Conservation (phyloP, 768 basidiomycete genomes). For the Mrakia blollopis region DNA sequence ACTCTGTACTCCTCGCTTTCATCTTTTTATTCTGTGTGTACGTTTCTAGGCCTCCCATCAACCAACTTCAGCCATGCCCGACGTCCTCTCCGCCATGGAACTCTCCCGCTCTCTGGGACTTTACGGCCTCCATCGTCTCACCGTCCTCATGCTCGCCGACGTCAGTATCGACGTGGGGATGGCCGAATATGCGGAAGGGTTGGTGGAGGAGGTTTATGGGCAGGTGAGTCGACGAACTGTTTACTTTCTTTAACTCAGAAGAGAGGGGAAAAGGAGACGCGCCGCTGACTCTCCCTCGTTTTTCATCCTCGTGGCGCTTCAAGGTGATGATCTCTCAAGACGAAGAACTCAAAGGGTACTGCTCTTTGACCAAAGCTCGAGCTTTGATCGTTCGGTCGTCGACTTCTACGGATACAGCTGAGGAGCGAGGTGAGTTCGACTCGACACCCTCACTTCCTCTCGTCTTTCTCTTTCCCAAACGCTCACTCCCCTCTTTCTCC, state of each 20-base stretch:
- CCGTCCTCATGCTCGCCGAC: slow-evolving; percentile 69
- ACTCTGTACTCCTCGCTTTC: not conserved
- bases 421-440: not conserved
- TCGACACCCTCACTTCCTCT: too few species aligned
- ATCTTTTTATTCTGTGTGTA: too few species aligned
- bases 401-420: too few species aligned
- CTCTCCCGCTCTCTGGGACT: slow-evolving; percentile 71
- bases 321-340: slow-evolving; percentile 12
- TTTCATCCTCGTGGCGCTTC: not conserved
- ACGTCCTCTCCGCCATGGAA: slow-evolving; percentile 68
- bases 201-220: slow-evolving; percentile 75
- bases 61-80: slow-evolving; percentile 58
- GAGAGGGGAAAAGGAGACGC: not conserved
- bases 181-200: slow-evolving; percentile 58
- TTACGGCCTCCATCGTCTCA: slow-evolving; percentile 62
- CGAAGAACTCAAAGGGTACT: slow-evolving; percentile 23
- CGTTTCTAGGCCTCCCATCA: slow-evolving; percentile 58
- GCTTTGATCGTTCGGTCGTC: not conserved
- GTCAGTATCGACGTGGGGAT: slow-evolving; percentile 71
- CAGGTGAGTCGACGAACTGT: slow-evolving; percentile 52
- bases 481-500: not conserved
- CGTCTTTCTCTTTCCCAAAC: not conserved
- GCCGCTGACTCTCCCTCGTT: not conserved
- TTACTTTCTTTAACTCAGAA: too few species aligned
- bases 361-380: slow-evolving; percentile 21